Evolutionary conservation across 2,329 filamentous ascomycete genomes (phyloP), one percentile per base, ranked within the genome.

Genomic region (Trichocomaceae sp.): DNA sequence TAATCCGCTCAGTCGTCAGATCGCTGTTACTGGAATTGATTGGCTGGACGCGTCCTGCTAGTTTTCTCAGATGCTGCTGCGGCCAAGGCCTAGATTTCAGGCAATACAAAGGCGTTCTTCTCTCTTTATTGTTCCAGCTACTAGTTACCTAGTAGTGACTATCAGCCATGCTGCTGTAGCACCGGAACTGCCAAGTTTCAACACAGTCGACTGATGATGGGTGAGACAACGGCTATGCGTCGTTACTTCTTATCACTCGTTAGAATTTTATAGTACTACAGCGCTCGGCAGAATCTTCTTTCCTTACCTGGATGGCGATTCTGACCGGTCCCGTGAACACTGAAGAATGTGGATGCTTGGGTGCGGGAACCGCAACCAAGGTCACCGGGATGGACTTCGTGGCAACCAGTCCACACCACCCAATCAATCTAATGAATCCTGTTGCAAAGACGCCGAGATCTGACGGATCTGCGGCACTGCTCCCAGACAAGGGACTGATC

Each of bases 261-360:
- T 22, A 42, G 39, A 20, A 15, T 19, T 4, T n/a, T 20, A 35
- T 35, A 3, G 3, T 17, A 3, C 39, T 20, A 22, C 39, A 42
- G 35, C 2, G 13, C n/a, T 39, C 35, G 15, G 5, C 39, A 17
- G n/a, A 19, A 2, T 10, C 37, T 47, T 10, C 37, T 47, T 19
- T 47, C 33, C 51, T 53, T 45, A 53, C 51, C 35, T 47, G 51
- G 20, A 35, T 41, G 29, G 42, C 50, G 44, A 52, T 35, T 47
- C 35, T 39, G 50, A 44, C 51, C 31, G 47, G 51, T 53, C 51
- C 51, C 51, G 51, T 53, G 51, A 47, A 53, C 51, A 15, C 51
- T 53, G 51, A 53, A 42, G 51, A 53, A 53, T 53, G 51, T 53
- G 51, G 51, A 53, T 47, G 46, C 51, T n/a, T 33, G 51, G 42